These are phyloP conservation scores for Fusarium aywerte DNA, from an alignment of 2,329 filamentous ascomycete genomes.

Conservation along the genomic window DNA sequence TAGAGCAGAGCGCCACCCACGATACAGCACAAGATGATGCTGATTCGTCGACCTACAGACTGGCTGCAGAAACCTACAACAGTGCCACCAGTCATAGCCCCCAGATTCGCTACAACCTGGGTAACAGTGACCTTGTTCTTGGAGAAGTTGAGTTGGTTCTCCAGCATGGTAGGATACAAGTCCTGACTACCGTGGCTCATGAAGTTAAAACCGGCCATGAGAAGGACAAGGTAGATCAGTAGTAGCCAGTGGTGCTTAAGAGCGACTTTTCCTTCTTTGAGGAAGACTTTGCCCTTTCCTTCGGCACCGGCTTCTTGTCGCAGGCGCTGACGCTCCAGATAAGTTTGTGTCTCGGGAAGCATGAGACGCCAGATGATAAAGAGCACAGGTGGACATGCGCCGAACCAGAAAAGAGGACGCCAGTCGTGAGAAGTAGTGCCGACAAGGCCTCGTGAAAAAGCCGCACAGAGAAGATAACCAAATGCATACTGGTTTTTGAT, in stretches of 20 bases:
- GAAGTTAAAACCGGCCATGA: constrained; percentile 94
- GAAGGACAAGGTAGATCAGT: constrained; percentile 81
- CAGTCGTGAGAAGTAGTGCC: constrained; percentile 82
- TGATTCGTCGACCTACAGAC: constrained; percentile 74
- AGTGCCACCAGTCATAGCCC: constrained; percentile 75
- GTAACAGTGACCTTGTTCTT: constrained; percentile 72
- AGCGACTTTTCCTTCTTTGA: constrained; percentile 81
- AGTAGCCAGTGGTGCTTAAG: constrained; percentile 83
- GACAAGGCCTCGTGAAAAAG: constrained; percentile 73
- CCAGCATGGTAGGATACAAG: constrained; percentile 69
- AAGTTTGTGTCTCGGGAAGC: constrained; percentile 82
- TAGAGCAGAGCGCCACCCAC: constrained; percentile 82
- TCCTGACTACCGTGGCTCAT: constrained; percentile 82
- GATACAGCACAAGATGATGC: constrained; percentile 72
- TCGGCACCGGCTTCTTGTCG: constrained; percentile 57
- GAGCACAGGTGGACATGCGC: constrained; percentile 79
- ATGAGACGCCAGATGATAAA: constrained; percentile 83
- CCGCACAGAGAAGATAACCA: constrained; percentile 71
- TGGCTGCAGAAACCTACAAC: constrained; percentile 74
- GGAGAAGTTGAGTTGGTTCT: constrained; percentile 64
- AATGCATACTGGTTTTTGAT: constrained; percentile 61
- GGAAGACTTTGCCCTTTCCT: constrained; percentile 64
- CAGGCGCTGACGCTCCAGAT: constrained; percentile 72
- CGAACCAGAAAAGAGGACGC: constrained; percentile 92
- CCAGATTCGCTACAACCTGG: constrained; percentile 77